These are phyloP conservation scores for Pseudotsuga menziesii DNA, from an alignment of 75 land plant species.

Conservation along the genomic window DNA sequence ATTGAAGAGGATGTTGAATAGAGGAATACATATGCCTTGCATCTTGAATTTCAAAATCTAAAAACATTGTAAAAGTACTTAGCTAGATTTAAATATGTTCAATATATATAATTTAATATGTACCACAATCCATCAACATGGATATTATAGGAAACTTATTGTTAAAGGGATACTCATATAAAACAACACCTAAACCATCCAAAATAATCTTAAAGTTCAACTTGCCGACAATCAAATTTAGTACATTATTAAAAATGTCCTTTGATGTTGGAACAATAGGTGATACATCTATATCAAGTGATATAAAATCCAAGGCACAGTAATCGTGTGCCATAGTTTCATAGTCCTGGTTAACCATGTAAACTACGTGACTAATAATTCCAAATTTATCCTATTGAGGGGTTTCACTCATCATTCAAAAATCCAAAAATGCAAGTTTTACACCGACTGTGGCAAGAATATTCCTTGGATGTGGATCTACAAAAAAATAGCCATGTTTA, in stretches of 20 bases:
- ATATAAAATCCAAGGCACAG: constrained; percentile 80
- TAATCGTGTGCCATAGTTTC: constrained; percentile 98
- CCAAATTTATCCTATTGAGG: constrained; percentile 88
- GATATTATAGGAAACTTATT: constrained; percentile 51
- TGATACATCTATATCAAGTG: constrained; percentile 84
- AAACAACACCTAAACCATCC: constrained; percentile 95
- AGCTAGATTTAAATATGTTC: too few relatives aligned
- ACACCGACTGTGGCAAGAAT: constrained; percentile 94
- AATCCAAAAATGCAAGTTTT: constrained; percentile 94
- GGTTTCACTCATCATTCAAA: constrained; percentile 99
- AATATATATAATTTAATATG: not conserved
- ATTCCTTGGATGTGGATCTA: constrained; percentile 99
- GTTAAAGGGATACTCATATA: constrained; percentile 92
- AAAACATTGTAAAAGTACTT: too few relatives aligned
- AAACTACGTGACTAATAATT: constrained; percentile 96
- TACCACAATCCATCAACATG: not conserved
- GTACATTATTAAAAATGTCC: constrained; percentile 85
- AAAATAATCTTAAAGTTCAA: constrained; percentile 95
- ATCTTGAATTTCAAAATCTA: not conserved
- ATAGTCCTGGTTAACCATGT: constrained; percentile 96
- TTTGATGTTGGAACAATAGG: constrained; percentile 92
- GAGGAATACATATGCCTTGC: not conserved
- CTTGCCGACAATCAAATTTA: constrained; percentile 89
- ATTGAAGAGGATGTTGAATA: not conserved
- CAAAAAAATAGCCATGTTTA: constrained; percentile 98